phyloP scores from a whole-genome alignment of 1,284 basidiomycete genomes.

The Porodaedalea pini region DNA sequence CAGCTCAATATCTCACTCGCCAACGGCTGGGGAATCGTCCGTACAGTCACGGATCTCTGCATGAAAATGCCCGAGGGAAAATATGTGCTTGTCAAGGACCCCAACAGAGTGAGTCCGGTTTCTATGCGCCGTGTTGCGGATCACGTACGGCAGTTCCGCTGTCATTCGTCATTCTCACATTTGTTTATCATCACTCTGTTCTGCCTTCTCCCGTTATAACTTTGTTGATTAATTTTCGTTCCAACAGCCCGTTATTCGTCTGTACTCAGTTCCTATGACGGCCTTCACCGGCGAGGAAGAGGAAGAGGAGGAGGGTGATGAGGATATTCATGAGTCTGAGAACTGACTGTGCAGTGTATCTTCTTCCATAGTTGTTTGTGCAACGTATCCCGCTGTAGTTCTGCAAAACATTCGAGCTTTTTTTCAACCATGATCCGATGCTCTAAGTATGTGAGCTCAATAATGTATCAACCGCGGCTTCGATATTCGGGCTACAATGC shows the following conservation, averaged over 20 bases:
- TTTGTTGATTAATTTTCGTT: constrained; percentile 25
- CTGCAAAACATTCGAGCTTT: too few species aligned
- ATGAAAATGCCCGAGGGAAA: constrained; percentile 97
- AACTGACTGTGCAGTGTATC: constrained; percentile 8
- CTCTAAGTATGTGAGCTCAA: constrained; percentile 42
- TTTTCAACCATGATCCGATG: too few species aligned
- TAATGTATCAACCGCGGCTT: constrained; percentile 79
- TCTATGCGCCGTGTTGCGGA: background rate
- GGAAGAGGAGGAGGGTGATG: constrained; percentile 47
- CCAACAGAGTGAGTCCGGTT: constrained; percentile 76
- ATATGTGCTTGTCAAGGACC: constrained; percentile 93
- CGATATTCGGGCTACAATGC: constrained; percentile 60
- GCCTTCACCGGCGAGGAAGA: constrained; percentile 74
- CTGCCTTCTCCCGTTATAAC: constrained; percentile 10
- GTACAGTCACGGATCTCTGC: constrained; percentile 88
- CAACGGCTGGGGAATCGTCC: constrained; percentile 98
- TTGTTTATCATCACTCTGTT: constrained; percentile 14
- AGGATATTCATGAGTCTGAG: constrained; percentile 46
- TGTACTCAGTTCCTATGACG: constrained; percentile 88
- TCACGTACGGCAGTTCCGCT: background rate
- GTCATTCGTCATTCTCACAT: background rate
- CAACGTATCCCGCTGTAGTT: constrained; percentile 14
- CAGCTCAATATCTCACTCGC: constrained; percentile 95
- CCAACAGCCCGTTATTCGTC: constrained; percentile 80
- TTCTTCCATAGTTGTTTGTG: background rate